phyloP scores from a whole-genome alignment of 805 yeast species.

The Grigorovia jiainica region DNA sequence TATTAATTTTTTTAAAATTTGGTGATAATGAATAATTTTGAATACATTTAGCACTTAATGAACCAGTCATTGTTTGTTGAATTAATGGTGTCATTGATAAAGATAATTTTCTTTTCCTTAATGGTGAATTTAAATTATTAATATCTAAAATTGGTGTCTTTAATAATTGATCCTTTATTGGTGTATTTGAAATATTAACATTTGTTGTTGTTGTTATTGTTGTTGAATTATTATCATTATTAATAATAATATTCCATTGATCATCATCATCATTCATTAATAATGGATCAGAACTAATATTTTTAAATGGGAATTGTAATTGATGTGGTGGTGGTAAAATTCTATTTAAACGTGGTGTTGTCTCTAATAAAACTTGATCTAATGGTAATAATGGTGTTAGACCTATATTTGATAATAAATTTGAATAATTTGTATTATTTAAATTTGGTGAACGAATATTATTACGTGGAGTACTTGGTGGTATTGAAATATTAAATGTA shows the following conservation, averaged over 20 bases:
- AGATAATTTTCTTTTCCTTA: not conserved
- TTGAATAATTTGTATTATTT: not conserved
- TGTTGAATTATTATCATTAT: not conserved
- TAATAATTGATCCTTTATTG: constrained; percentile 7
- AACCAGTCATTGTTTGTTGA: constrained; percentile 27
- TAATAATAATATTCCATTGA: constrained; percentile 12
- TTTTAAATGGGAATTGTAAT: constrained; percentile 23
- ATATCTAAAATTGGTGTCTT: not conserved
- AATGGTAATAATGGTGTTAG: constrained; percentile 15
- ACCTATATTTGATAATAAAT: constrained; percentile 1
- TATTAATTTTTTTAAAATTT: constrained; percentile 3
- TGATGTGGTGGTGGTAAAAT: constrained; percentile 2
- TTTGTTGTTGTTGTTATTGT: not conserved
- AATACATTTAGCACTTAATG: constrained; percentile 14
- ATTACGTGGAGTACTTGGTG: constrained; percentile 2
- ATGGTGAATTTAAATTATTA: not conserved
- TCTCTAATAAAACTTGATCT: constrained; percentile 15
- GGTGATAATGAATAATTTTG: constrained; percentile 9
- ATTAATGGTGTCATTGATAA: constrained; percentile 27
- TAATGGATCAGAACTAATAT: constrained; percentile 26
- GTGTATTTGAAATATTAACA: not conserved
- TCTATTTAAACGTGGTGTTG: not conserved
- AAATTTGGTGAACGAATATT: not conserved
- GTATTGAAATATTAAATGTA: not conserved
- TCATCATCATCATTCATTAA: constrained; percentile 22